A percentile compares a stretch with the other conserved stretches of the same genome.
These are phyloP conservation scores for Erodium maritimum DNA, from an alignment of 345 rosid species.

Conservation along the genomic window DNA sequence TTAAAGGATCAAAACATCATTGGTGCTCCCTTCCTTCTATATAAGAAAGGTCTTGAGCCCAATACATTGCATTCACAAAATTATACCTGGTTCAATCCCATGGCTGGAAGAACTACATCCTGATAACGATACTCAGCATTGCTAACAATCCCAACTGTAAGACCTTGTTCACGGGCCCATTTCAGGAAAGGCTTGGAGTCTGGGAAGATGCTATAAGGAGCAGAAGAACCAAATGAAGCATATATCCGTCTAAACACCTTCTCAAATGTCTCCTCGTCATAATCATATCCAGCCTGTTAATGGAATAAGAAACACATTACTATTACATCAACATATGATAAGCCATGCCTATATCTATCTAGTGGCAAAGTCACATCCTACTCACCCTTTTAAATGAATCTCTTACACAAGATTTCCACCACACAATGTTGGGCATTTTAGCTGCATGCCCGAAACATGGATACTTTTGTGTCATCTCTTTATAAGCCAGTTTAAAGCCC, in stretches of 20 bases:
- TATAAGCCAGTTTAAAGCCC: constrained; percentile 85
- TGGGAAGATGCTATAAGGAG: constrained; percentile 67
- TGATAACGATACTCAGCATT: constrained; percentile 76
- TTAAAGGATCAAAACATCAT: too few relatives aligned
- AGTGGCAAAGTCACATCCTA: neutral
- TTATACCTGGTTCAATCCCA: constrained; percentile 66
- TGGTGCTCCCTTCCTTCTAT: too few relatives aligned
- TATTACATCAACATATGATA: neutral
- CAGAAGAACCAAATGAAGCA: constrained; percentile 89
- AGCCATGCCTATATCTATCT: too few relatives aligned
- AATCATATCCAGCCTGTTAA: constrained; percentile 86
- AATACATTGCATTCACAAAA: too few relatives aligned
- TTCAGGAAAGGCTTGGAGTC: constrained; percentile 78
- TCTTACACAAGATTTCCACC: constrained; percentile 95
- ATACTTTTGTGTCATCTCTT: constrained; percentile 75
- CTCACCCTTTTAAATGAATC: constrained; percentile 70
- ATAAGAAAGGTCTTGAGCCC: too few relatives aligned
- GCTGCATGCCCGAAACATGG: constrained; percentile 87
- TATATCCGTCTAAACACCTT: constrained; percentile 75
- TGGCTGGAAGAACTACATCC: constrained; percentile 86
- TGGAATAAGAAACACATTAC: neutral
- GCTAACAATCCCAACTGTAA: constrained; percentile 69
- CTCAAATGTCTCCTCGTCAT: constrained; percentile 85
- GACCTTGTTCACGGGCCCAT: constrained; percentile 62
- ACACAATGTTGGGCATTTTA: constrained; percentile 73